Conservation (phyloP, 495 filamentous ascomycete species). For the Xylaria flabelliformis region DNA sequence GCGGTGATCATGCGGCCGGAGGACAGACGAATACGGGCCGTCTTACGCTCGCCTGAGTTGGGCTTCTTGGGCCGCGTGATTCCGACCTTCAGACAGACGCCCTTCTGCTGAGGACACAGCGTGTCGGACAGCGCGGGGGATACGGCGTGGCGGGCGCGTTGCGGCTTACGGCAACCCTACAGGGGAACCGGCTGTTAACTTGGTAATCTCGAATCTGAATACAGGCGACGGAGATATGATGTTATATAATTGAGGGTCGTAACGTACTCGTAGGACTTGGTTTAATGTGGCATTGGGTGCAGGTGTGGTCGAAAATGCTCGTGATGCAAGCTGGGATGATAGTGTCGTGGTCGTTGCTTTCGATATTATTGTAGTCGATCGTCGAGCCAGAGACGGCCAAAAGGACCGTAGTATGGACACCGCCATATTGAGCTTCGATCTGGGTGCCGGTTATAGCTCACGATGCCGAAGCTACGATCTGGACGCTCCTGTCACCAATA, state of each 20-base stretch:
- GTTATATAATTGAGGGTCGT: neutral
- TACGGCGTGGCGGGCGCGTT: slow-evolving; percentile 78
- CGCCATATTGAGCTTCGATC: slow-evolving; percentile 33
- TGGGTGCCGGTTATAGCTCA: neutral
- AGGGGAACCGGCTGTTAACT: slow-evolving; percentile 22
- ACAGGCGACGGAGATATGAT: neutral
- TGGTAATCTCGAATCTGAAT: no score
- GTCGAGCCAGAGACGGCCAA: slow-evolving; percentile 35
- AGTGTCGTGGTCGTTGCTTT: slow-evolving; percentile 30
- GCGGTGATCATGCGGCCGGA: slow-evolving; percentile 84
- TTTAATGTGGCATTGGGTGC: slow-evolving; percentile 63
- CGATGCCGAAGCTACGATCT: slow-evolving; percentile 15
- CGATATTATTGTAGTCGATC: slow-evolving; percentile 33
- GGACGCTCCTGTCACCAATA: neutral
- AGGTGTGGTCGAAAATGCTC: slow-evolving; percentile 58
- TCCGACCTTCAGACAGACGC: slow-evolving; percentile 90
- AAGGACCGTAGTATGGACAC: slow-evolving; percentile 38
- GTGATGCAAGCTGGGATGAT: slow-evolving; percentile 29
- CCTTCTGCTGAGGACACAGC: slow-evolving; percentile 82
- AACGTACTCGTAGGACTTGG: slow-evolving; percentile 61
- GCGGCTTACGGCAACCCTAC: slow-evolving; percentile 75
- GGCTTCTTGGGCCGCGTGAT: slow-evolving; percentile 97
- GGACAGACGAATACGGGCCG: slow-evolving; percentile 84
- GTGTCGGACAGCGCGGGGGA: slow-evolving; percentile 80
- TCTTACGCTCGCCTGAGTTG: slow-evolving; percentile 94